These are phyloP conservation scores for Lasiodiplodia gonubiensis DNA, from an alignment of 2,329 filamentous ascomycete genomes.

Conservation along the genomic window DNA sequence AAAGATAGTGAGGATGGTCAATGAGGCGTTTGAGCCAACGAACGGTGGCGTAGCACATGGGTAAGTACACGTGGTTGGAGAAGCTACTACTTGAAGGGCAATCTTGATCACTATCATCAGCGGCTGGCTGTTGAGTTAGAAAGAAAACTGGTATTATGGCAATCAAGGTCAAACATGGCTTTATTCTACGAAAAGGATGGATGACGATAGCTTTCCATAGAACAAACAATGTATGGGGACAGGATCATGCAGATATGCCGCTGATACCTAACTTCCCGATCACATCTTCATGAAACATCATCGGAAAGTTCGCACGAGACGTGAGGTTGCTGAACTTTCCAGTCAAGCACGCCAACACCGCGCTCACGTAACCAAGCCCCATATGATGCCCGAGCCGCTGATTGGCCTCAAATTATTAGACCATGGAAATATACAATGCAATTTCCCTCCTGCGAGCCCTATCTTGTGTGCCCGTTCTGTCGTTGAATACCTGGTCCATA, in stretches of 20 bases:
- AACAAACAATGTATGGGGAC: no score
- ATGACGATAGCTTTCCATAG: no score
- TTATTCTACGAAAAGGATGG: no score
- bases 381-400: constrained; percentile 30
- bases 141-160: no score
- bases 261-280: background rate
- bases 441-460: constrained; percentile 35
- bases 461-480: constrained; percentile 40
- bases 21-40: background rate
- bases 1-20: background rate
- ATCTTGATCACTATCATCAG: no score
- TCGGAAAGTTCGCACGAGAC: background rate
- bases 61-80: no score
- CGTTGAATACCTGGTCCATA: constrained; percentile 47
- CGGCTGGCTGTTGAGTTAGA: no score
- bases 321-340: constrained; percentile 9
- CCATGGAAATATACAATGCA: no score
- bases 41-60: no score
- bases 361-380: constrained; percentile 30
- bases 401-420: constrained; percentile 6
- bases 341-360: constrained; percentile 30
- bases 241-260: background rate
- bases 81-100: no score
- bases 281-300: background rate
- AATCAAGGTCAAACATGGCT: no score